Evolutionary conservation across 805 yeast genomes (phyloP).

Genomic region (Pichia rugopelliculosa): DNA sequence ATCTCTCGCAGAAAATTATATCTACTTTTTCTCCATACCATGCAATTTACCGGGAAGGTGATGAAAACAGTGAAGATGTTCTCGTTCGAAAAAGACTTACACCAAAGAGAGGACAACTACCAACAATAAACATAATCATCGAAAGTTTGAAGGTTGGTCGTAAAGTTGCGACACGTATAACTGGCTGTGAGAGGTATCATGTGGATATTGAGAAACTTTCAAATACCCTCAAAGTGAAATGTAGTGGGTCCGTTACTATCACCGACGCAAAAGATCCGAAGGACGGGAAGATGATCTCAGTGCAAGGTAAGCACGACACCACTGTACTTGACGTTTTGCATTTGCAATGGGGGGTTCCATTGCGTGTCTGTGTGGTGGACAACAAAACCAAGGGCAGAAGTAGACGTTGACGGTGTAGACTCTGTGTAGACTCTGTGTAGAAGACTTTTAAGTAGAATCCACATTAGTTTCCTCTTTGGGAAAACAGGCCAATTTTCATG

Average conservation of each 20-base stretch:
- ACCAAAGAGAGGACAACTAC: constrained; percentile 58
- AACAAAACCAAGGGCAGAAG: constrained; percentile 44
- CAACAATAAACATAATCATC: constrained; percentile 52
- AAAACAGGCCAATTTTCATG: background rate
- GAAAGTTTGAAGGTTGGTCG: constrained; percentile 78
- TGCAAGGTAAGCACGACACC: constrained; percentile 85
- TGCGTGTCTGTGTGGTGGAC: constrained; percentile 42
- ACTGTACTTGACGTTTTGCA: constrained; percentile 50
- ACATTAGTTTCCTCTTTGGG: background rate
- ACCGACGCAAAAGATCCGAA: constrained; percentile 46
- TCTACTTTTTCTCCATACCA: constrained; percentile 10
- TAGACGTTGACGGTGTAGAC: background rate
- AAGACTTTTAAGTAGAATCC: no score
- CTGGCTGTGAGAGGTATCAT: constrained; percentile 59
- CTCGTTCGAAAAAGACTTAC: constrained; percentile 18
- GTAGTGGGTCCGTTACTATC: constrained; percentile 84
- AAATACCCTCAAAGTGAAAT: constrained; percentile 61
- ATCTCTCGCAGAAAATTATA: background rate
- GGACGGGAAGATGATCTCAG: constrained; percentile 58
- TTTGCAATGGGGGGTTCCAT: constrained; percentile 53
- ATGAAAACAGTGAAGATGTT: constrained; percentile 17
- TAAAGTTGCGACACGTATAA: constrained; percentile 67
- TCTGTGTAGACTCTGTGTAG: background rate
- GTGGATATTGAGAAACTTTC: constrained; percentile 62
- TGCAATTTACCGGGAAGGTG: constrained; percentile 7